Percentiles rank a stretch among this genome's conserved stretches.
These are phyloP conservation scores for Nakaseomyces bracarensis DNA, from an alignment of 1,139 yeast genomes.

Conservation along the genomic window DNA sequence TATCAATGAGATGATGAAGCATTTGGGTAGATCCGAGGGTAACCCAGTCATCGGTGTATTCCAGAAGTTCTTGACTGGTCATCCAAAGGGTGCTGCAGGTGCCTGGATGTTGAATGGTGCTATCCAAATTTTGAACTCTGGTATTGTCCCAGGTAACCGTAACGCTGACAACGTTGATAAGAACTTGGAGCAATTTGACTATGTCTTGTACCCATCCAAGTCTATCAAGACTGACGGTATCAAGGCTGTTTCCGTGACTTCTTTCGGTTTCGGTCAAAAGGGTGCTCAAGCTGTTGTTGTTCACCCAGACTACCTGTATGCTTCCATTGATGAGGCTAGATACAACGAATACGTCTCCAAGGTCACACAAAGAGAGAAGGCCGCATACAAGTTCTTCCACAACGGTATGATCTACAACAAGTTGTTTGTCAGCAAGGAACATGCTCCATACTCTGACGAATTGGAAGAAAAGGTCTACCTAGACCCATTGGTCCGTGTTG, in stretches of 20 bases:
- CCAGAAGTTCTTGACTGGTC: conserved; percentile 98
- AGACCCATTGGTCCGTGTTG: conserved; percentile 90
- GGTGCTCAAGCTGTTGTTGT: conserved; percentile 93
- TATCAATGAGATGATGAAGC: conserved; percentile 83
- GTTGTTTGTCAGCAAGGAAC: conserved; percentile 85
- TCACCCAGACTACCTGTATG: conserved; percentile 89
- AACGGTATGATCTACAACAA: conserved; percentile 87
- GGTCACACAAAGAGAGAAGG: conserved; percentile 76
- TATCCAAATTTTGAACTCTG: conserved; percentile 82
- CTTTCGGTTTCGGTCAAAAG: conserved; percentile 99
- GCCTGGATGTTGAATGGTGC: conserved; percentile 99
- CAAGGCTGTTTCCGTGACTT: conserved; percentile 93
- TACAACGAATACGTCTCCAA: conserved; percentile 63
- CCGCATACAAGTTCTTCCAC: conserved; percentile 93
- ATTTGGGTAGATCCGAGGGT: conserved; percentile 94
- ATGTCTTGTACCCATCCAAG: conserved; percentile 90
- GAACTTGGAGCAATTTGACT: conserved; percentile 70
- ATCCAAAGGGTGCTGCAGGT: conserved; percentile 99
- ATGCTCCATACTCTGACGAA: conserved; percentile 85
- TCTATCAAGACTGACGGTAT: conserved; percentile 91
- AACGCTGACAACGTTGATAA: conserved; percentile 95
- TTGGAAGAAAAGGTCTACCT: conserved; percentile 85
- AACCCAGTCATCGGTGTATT: conserved; percentile 96
- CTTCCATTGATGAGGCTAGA: conserved; percentile 62
- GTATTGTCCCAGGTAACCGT: conserved; percentile 97